Evolutionary conservation across 352 stramenopile species (phyloP).

Genomic region (Phytophthora boehmeriae): DNA sequence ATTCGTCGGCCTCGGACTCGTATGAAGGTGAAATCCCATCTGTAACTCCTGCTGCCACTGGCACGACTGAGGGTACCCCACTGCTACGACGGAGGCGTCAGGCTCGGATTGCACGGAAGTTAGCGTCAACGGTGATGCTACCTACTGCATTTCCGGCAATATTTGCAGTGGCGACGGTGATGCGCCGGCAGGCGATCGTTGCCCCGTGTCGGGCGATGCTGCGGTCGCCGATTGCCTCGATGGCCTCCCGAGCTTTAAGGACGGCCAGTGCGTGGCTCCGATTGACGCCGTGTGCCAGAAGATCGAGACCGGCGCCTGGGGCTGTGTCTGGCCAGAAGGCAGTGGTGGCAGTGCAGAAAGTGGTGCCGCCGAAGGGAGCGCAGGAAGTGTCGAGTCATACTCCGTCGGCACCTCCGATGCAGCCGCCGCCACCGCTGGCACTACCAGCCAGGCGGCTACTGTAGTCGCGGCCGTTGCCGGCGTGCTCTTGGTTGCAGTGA

Average conservation of each 20-base stretch:
- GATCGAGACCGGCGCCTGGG: slow-evolving; percentile 59
- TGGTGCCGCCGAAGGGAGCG: too few species aligned
- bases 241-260: slow-evolving; percentile 47
- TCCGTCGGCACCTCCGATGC: slow-evolving; percentile 14
- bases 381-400: slow-evolving; percentile 16
- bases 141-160: slow-evolving; percentile 55
- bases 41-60: neutral
- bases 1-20: neutral
- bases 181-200: slow-evolving; percentile 39
- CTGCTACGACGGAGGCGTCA: slow-evolving; percentile 1
- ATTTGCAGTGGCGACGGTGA: slow-evolving; percentile 55
- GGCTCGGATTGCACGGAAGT: slow-evolving; percentile 42
- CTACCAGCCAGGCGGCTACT: neutral
- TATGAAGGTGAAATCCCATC: neutral
- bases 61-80: neutral
- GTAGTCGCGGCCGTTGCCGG: slow-evolving; percentile 5
- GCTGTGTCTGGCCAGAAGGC: slow-evolving; percentile 67
- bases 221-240: slow-evolving; percentile 53
- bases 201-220: slow-evolving; percentile 54
- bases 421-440: neutral
- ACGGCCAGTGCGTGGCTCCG: slow-evolving; percentile 50
- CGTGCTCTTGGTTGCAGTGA: slow-evolving; percentile 6
- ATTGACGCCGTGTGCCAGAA: slow-evolving; percentile 48
- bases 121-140: slow-evolving; percentile 64
- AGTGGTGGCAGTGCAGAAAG: too few species aligned